Evolutionary conservation across 2,329 filamentous ascomycete genomes (phyloP).

Genomic region (Tympanopsis confertula): DNA sequence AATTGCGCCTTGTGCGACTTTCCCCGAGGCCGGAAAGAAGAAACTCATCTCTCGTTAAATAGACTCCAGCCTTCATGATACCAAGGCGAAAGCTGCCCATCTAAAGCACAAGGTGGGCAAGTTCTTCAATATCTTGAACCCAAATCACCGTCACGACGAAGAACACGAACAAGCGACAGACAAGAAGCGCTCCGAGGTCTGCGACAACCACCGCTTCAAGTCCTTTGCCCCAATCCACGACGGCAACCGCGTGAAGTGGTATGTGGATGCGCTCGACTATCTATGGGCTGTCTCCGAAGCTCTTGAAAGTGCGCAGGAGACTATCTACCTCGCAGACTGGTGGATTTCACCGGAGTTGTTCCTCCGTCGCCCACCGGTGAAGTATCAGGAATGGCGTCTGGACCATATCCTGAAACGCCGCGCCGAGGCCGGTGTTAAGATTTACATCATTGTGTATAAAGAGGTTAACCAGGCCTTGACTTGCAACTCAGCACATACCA

Average conservation of each 20-base stretch:
- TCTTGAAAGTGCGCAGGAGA: slow-evolving; percentile 79
- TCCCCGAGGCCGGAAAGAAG: not conserved
- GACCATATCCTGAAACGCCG: slow-evolving; percentile 79
- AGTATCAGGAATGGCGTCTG: slow-evolving; percentile 74
- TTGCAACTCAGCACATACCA: slow-evolving; percentile 88
- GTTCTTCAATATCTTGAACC: slow-evolving; percentile 46
- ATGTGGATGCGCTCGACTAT: slow-evolving; percentile 90
- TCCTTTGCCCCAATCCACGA: slow-evolving; percentile 83
- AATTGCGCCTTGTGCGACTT: not conserved
- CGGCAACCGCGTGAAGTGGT: slow-evolving; percentile 88
- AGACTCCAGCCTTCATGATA: not conserved
- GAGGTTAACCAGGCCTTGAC: slow-evolving; percentile 71
- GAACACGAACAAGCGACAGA: slow-evolving; percentile 79
- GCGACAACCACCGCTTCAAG: slow-evolving; percentile 69
- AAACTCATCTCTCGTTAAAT: not conserved
- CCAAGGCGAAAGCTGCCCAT: not conserved
- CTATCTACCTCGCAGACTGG: slow-evolving; percentile 95
- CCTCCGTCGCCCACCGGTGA: slow-evolving; percentile 70
- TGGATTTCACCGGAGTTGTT: slow-evolving; percentile 88
- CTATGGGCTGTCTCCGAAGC: slow-evolving; percentile 86
- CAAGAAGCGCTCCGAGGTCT: slow-evolving; percentile 61
- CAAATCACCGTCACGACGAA: slow-evolving; percentile 86
- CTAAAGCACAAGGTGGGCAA: not conserved
- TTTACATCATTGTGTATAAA: slow-evolving; percentile 86
- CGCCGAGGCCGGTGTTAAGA: slow-evolving; percentile 86